phyloP scores from a whole-genome alignment of 1,284 basidiomycete genomes.

The Puccinia horiana region DNA sequence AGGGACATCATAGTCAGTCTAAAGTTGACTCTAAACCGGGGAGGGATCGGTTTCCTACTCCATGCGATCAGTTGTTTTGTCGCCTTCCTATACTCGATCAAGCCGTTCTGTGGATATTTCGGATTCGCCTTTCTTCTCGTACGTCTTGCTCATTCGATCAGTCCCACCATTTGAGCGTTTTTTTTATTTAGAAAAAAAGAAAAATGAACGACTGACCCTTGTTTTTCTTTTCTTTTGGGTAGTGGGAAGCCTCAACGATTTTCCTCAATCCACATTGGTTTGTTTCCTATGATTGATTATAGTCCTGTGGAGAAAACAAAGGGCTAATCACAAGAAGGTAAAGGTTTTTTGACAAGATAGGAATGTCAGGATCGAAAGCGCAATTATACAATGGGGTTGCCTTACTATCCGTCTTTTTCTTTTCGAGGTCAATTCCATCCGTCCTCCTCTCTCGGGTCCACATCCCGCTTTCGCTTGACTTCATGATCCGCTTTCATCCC shows the following conservation, averaged over 20 bases:
- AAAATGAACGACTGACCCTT: neutral
- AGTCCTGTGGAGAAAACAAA: neutral
- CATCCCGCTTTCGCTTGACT: too few species aligned
- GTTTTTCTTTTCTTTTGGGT: neutral
- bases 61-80: constrained; percentile 46
- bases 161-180: neutral
- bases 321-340: neutral
- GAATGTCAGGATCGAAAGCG: constrained; percentile 42
- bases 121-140: constrained; percentile 49
- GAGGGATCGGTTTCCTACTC: constrained; percentile 42
- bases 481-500: too few species aligned
- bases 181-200: neutral
- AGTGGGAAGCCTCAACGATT: constrained; percentile 50
- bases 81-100: constrained; percentile 46
- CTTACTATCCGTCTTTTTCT: constrained; percentile 27
- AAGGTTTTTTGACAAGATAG: constrained; percentile 49
- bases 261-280: constrained; percentile 50
- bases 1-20: constrained; percentile 47
- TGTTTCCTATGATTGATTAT: neutral
- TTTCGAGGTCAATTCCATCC: constrained; percentile 28
- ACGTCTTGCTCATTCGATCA: neutral
- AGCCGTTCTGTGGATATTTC: constrained; percentile 44
- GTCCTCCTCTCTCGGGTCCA: neutral
- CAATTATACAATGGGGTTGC: constrained; percentile 41
- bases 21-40: constrained; percentile 15